Evolutionary conservation across 805 yeast genomes (phyloP), one percentile per base, ranked within the genome.

Genomic region (Lipomyces sp.): DNA sequence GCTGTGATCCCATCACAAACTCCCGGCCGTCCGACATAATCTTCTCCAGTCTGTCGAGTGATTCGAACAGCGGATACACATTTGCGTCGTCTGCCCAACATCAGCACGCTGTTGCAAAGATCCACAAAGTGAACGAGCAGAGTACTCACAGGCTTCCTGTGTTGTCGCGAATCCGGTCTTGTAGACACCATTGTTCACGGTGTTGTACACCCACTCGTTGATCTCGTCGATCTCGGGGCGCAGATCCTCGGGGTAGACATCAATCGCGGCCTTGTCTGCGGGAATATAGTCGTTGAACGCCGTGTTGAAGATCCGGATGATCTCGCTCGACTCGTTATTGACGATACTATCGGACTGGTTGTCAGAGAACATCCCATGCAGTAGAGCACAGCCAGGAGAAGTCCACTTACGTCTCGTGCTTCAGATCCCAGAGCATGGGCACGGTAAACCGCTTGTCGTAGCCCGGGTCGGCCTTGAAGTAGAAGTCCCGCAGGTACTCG

Each of bases 361-460:
- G n/a, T n/a, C n/a, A n/a, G n/a, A n/a, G n/a, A n/a, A n/a, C n/a
- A n/a, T n/a, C n/a, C n/a, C n/a, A n/a, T n/a, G n/a, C n/a, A n/a
- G n/a, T n/a, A n/a, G 26, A 22, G n/a, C 23, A 6, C 14, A n/a
- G 31, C 4, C 3, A 13, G 28, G 11, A 26, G 4, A n/a, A n/a
- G 21, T 22, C 18, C 23, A 39, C 50, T 22, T 36, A 50, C 2
- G 95, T 86, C 51, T 80, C 70, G 31, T 77, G 75, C 69, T 90
- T 82, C 63, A 77, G 83, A 69, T 91, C 98, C 95, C 95, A 91
- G 60, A 91, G 74, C 10, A 90, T 85, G 1, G 98, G 98, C 35
- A 91, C 97, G 1, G 98, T 90, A 65, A 81, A 86, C 57, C 97
- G 76, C 6, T 91, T 95, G 19, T 69, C 71, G 68, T 87, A 90